Conservation (phyloP, 2,329 filamentous ascomycete species). For the Cladosporium oxysporum region DNA sequence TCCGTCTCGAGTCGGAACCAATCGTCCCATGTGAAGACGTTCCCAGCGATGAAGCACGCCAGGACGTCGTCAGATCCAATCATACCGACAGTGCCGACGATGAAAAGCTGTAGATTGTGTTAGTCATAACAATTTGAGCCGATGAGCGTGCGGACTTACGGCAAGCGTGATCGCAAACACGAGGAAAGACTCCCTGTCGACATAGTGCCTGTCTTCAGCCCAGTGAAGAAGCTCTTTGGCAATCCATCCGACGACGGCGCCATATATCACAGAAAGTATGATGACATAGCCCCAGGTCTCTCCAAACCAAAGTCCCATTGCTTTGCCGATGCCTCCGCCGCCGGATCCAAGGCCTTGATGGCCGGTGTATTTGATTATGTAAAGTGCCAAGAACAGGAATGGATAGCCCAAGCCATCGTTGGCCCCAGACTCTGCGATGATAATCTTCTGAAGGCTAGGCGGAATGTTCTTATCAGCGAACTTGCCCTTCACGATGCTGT, state of each 20-base stretch:
- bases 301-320: constrained; percentile 79
- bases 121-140: neutral
- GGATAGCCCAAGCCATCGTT: constrained; percentile 91
- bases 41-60: constrained; percentile 89
- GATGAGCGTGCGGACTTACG: constrained; percentile 46
- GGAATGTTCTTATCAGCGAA: constrained; percentile 92
- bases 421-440: constrained; percentile 71
- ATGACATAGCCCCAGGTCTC: constrained; percentile 86
- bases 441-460: constrained; percentile 71
- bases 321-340: constrained; percentile 65
- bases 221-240: constrained; percentile 81
- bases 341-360: constrained; percentile 55
- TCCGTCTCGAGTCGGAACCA: constrained; percentile 89
- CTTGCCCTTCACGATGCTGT: constrained; percentile 88
- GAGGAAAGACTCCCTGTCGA: constrained; percentile 84
- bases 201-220: constrained; percentile 77
- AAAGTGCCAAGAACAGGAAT: constrained; percentile 81
- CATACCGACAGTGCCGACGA: constrained; percentile 82
- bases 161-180: constrained; percentile 84
- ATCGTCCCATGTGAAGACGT: constrained; percentile 88
- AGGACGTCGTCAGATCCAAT: constrained; percentile 87
- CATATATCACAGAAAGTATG: constrained; percentile 74
- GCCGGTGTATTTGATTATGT: constrained; percentile 75
- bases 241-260: constrained; percentile 74
- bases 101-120: constrained; percentile 61